Evolutionary conservation across 148 eudicot genomes (phyloP).

Genomic region (Camellia granthamiana): DNA sequence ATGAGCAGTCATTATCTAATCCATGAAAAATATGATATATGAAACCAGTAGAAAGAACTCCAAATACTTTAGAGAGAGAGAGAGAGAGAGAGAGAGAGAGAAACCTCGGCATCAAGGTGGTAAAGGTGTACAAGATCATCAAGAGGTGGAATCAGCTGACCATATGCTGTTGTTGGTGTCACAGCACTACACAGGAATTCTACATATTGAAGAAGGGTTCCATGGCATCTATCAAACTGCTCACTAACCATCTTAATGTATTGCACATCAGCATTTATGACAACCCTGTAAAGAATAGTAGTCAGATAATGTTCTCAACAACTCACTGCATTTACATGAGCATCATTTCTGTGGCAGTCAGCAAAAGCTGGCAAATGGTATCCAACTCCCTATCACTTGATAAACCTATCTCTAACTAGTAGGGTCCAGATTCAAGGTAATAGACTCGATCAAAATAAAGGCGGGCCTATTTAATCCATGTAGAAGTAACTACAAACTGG

Average conservation of each 20-base stretch:
- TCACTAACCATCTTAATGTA: constrained; percentile 95
- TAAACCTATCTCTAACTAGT: background rate
- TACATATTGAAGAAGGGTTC: constrained; percentile 95
- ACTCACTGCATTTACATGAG: background rate
- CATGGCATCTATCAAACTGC: constrained; percentile 97
- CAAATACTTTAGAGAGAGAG: background rate
- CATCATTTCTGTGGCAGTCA: background rate
- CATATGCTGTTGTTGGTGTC: constrained; percentile 67
- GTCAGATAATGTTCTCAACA: background rate
- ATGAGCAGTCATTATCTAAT: background rate
- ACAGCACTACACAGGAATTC: constrained; percentile 83
- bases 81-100: constrained; percentile 16
- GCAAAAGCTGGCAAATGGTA: background rate
- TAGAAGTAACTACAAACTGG: background rate
- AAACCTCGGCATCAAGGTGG: constrained; percentile 98
- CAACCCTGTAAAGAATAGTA: constrained; percentile 58
- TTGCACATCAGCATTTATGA: constrained; percentile 78
- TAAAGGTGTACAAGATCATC: constrained; percentile 73
- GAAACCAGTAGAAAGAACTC: background rate
- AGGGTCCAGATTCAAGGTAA: background rate
- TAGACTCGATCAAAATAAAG: background rate
- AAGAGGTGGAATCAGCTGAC: constrained; percentile 76
- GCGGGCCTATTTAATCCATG: background rate
- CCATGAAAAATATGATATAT: background rate
- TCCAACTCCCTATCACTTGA: constrained; percentile 5